Percentiles rank a stretch among this genome's conserved stretches.
Evolutionary conservation across 2,329 filamentous ascomycete species (phyloP).

Genomic region (Nemania sp.): DNA sequence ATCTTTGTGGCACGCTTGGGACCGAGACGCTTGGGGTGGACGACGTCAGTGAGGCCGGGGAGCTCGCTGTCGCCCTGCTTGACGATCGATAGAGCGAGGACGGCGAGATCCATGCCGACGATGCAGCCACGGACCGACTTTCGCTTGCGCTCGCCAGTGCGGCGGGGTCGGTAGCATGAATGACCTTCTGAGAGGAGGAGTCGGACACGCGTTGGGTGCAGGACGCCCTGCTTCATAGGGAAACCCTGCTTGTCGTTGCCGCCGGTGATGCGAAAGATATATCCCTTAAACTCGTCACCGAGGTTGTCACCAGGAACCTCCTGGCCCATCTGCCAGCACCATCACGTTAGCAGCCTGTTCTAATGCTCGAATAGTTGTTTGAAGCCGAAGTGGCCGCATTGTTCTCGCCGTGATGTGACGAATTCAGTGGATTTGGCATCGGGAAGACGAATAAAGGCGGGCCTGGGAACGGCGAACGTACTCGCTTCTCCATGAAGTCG

Average conservation of each 20-base stretch:
- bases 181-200: constrained; percentile 95
- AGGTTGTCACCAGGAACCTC: constrained; percentile 93
- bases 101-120: constrained; percentile 91
- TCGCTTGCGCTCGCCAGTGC: constrained; percentile 97
- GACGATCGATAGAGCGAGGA: constrained; percentile 91
- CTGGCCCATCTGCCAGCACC: constrained; percentile 70
- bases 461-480: constrained; percentile 57
- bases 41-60: constrained; percentile 94
- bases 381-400: neutral
- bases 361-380: neutral
- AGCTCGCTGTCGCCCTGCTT: constrained; percentile 97
- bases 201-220: constrained; percentile 97
- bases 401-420: neutral
- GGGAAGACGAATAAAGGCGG: constrained; percentile 12
- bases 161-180: constrained; percentile 98
- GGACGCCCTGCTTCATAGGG: constrained; percentile 99
- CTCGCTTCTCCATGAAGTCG: constrained; percentile 98
- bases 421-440: constrained; percentile 26
- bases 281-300: constrained; percentile 99
- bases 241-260: constrained; percentile 99
- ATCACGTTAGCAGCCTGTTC: constrained; percentile 41
- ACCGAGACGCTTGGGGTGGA: constrained; percentile 98
- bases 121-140: constrained; percentile 99
- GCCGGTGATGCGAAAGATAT: constrained; percentile 99
- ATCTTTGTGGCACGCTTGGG: constrained; percentile 99